Evolutionary conservation across 2,329 filamentous ascomycete species (phyloP), one percentile per base, ranked within the genome.

Genomic region (Penicillium griseofulvum): DNA sequence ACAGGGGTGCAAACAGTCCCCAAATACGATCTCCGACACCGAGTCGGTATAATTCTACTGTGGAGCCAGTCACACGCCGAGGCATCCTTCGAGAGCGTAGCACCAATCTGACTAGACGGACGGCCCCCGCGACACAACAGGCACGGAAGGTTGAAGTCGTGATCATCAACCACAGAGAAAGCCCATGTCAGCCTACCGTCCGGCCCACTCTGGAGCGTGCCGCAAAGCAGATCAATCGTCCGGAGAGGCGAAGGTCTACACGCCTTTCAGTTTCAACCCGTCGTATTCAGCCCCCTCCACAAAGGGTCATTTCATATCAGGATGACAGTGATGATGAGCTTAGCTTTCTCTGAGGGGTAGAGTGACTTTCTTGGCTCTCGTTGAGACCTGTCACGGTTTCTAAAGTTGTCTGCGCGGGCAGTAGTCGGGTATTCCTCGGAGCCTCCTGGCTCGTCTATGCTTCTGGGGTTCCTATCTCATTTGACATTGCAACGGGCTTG

Each of bases 291-390:
- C 24, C 33, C 8, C n/a, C 61, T 45, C 58, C 43, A 29, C 56
- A 52, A 36, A 55, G 53, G 12, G 53, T 62, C n/a, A 65, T 70
- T 39, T 62, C 70, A 12, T 66, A 66, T 0, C 55, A 65, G 19
- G 68, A 70, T 22, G 68, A 68, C 24, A 74, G 71, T 39, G 70
- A 74, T n/a, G 71, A 74, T 49, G 72, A 74, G 57, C 63, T 74
- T 19, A 73, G 70, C 58, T 74, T 72, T 59, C 50, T 74, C 8
- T 72, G 49, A 65, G 22, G 22, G 22, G 22, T 22, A 22, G 22
- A 22, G 22, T 2, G 22, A 4, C 16, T 37, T 52, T 55, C 53
- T 49, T 26, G 17, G 37, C 24, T 26, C 24, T 31, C 19, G 7
- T 22, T 49, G 45, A 29, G 44, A 29, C 37, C 11, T 4, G 22